Evolutionary conservation across 768 basidiomycete species (phyloP).

Genomic region (Crepidotus variabilis): DNA sequence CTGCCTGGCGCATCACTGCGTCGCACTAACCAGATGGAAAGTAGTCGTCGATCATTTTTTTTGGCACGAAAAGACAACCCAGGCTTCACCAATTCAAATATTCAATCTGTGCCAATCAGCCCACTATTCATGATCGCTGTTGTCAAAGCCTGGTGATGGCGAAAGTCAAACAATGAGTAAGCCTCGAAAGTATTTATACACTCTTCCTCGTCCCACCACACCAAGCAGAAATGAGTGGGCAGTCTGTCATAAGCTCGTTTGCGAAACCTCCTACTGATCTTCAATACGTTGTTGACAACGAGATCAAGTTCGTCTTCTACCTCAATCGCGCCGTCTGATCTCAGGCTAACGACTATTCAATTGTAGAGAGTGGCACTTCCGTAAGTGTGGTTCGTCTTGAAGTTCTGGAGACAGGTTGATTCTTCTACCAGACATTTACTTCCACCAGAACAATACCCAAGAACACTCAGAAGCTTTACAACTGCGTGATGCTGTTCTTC

Average conservation of each 20-base stretch:
- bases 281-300: constrained; percentile 50
- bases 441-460: constrained; percentile 60
- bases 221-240: neutral
- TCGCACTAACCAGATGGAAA: no score
- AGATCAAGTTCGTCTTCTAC: constrained; percentile 51
- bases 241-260: neutral
- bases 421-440: constrained; percentile 65
- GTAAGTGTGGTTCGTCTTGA: constrained; percentile 32
- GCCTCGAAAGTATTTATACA: no score
- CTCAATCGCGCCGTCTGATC: neutral
- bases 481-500: constrained; percentile 67
- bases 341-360: neutral
- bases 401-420: neutral
- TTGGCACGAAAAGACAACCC: no score
- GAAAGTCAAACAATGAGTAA: no score
- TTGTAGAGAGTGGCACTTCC: constrained; percentile 72
- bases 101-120: no score
- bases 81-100: no score
- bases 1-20: no score
- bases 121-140: no score
- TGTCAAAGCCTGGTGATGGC: no score
- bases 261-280: constrained; percentile 38
- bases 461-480: constrained; percentile 64
- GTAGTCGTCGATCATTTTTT: no score
- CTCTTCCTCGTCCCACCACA: no score